Evolutionary conservation across 139 green algal species (phyloP), one percentile per base, ranked within the genome.

Genomic region (Astrephomene gubernaculifera): DNA sequence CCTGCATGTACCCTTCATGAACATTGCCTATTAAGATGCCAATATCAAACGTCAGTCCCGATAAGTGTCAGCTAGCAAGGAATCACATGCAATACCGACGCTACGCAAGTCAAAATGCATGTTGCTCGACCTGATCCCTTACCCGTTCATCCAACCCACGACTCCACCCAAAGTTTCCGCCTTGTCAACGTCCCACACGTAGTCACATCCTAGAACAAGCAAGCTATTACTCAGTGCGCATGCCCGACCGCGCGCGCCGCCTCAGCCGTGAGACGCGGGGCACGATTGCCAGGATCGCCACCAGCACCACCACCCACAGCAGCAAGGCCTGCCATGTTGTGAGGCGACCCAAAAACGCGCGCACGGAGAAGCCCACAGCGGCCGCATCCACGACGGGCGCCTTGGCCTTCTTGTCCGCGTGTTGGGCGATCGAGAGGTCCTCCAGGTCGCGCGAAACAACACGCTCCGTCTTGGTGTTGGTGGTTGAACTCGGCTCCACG

Each of bases 191-290:
- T n/a, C n/a, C n/a, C n/a, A n/a, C n/a, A n/a, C n/a, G n/a, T n/a
- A n/a, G n/a, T n/a, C n/a, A n/a, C n/a, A n/a, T n/a, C n/a, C n/a
- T n/a, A n/a, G n/a, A n/a, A n/a, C n/a, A n/a, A n/a, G n/a, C n/a
- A n/a, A n/a, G n/a, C n/a, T n/a, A n/a, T n/a, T 64, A 87, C 69
- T 87, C 82, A 1, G 82, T 87, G 54, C 82, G 82, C 82, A 87
- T 81, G 9, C 82, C 82, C 12, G 82, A 87, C 49, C 82, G 82
- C 31, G 52, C 35, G n/a, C 83, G 83, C n/a, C 74, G 79, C 31
- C 83, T 65, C 27, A 88, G 27, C 31, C 41, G 65, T 1, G 69
- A 38, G 10, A 88, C 52, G 36, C 74, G 63, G 0, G 83, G 83
- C 73, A 88, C 44, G 7, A 70, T 43, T 9, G 74, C 74, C 14